Evolutionary conservation across 106 monocot genomes (phyloP), one percentile per base, ranked within the genome.

Genomic region (Alisma plantagoaquatica): DNA sequence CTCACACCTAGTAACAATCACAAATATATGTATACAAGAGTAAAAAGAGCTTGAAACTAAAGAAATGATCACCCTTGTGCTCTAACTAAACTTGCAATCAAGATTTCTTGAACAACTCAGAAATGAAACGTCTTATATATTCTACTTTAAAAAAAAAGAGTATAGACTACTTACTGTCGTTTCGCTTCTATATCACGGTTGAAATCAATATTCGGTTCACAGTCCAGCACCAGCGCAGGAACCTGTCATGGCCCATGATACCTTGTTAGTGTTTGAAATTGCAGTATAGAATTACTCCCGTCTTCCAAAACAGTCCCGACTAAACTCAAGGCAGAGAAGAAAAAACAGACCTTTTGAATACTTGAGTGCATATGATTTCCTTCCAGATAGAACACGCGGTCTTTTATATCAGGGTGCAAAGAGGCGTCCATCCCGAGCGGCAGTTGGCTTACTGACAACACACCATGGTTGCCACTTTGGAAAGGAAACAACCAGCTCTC

Each of bases 191-290:
- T 75, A 67, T 99, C 98, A 45, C 56, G 73, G 70, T 59, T 86
- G 31, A 99, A 91, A 31, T 99, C 90, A 63, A 99, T 82, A 46
- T 90, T 87, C 4, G 90, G 90, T 56, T 99, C 98, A 72, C 98
- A 99, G 67, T 99, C 98, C 69, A 99, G 43, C 29, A 99, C 81
- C 41, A 99, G 48, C 31, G 98, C 98, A 63, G 90, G 98, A 67
- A 99, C 90, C 98, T 99, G 64, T n/a, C n/a, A n/a, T n/a, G n/a
- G n/a, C n/a, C n/a, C n/a, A n/a, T n/a, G n/a, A n/a, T n/a, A n/a
- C n/a, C n/a, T n/a, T n/a, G n/a, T n/a, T n/a, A n/a, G n/a, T n/a
- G n/a, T n/a, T n/a, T 17, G 2, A n/a, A n/a, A n/a, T n/a, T 41
- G 33, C 23, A 58, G 30, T 21, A 43, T 11, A 28, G 30, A 29